phyloP scores from a whole-genome alignment of 1,139 yeast genomes.

The Magnusiomyces sp. region DNA sequence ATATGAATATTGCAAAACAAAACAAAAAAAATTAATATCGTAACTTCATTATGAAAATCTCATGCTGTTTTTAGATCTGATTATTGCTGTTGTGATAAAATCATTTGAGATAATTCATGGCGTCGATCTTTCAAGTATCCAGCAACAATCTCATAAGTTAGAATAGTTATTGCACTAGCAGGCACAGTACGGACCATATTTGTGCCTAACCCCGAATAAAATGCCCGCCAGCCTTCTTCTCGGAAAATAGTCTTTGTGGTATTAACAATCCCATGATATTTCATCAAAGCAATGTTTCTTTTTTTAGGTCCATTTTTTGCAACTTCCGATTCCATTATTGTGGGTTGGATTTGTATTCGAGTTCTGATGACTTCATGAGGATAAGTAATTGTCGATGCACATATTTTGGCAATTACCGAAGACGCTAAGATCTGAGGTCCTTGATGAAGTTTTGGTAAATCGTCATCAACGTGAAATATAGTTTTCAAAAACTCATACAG shows the following conservation, averaged over 20 bases:
- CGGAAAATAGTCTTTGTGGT: conserved; percentile 47
- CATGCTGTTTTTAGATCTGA: background rate
- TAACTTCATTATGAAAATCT: background rate
- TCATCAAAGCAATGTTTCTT: conserved; percentile 3
- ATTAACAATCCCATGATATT: conserved; percentile 35
- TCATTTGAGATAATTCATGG: background rate
- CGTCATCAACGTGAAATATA: conserved; percentile 30
- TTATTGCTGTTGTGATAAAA: background rate
- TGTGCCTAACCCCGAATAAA: conserved; percentile 82
- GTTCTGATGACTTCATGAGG: conserved; percentile 96
- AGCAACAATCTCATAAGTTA: conserved; percentile 85
- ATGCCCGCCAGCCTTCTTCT: conserved; percentile 73
- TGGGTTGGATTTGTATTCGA: conserved; percentile 58
- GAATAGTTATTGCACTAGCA: conserved; percentile 86
- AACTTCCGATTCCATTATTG: conserved; percentile 5
- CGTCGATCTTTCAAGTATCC: conserved; percentile 36
- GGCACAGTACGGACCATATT: conserved; percentile 90
- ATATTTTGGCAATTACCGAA: conserved; percentile 75
- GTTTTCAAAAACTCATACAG: conserved; percentile 77
- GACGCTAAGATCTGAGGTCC: conserved; percentile 49
- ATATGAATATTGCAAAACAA: background rate
- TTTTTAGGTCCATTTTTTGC: background rate
- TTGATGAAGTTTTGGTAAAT: conserved; percentile 9
- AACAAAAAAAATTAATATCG: background rate
- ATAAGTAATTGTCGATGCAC: conserved; percentile 82